These are phyloP conservation scores for Trichoderma afroharzianum DNA, from an alignment of 2,329 filamentous ascomycete genomes.

Conservation along the genomic window DNA sequence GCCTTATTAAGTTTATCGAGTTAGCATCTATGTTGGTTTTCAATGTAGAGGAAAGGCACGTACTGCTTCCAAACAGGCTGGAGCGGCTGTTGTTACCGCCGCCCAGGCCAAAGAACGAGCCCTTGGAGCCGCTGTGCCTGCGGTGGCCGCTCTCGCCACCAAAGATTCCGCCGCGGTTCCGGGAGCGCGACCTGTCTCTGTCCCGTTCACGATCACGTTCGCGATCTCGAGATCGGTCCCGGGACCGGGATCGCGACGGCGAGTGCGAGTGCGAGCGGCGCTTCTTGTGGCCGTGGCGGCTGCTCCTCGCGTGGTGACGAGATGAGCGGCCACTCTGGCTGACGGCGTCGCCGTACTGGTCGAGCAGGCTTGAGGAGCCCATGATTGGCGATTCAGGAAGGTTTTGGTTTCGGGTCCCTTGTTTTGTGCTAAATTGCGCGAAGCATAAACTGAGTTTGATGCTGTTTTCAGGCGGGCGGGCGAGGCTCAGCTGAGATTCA, in stretches of 20 bases:
- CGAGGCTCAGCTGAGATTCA: neutral
- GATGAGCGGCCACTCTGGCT: conserved; percentile 29
- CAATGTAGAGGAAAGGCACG: conserved; percentile 12
- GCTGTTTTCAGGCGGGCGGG: neutral
- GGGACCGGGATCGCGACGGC: conserved; percentile 35
- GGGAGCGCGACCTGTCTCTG: conserved; percentile 37
- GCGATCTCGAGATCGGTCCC: conserved; percentile 28
- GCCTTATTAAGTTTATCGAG: conserved; percentile 29
- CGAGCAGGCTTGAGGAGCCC: conserved; percentile 52
- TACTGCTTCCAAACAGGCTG: conserved; percentile 46
- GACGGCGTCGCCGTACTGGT: conserved; percentile 32
- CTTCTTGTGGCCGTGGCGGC: conserved; percentile 32
- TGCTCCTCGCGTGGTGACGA: conserved; percentile 22
- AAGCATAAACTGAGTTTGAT: neutral
- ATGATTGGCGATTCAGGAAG: neutral
- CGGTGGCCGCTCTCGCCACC: conserved; percentile 33
- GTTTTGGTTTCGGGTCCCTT: neutral
- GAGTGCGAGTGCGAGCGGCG: conserved; percentile 37
- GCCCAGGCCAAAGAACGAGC: conserved; percentile 47
- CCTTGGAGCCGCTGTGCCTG: conserved; percentile 40
- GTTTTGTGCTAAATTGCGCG: neutral
- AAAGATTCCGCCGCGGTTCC: conserved; percentile 31
- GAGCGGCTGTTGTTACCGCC: conserved; percentile 42
- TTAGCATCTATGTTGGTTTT: neutral
- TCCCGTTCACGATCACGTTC: conserved; percentile 29